These are phyloP conservation scores for Candida tallmaniae DNA, from an alignment of 805 yeast species.

Conservation along the genomic window DNA sequence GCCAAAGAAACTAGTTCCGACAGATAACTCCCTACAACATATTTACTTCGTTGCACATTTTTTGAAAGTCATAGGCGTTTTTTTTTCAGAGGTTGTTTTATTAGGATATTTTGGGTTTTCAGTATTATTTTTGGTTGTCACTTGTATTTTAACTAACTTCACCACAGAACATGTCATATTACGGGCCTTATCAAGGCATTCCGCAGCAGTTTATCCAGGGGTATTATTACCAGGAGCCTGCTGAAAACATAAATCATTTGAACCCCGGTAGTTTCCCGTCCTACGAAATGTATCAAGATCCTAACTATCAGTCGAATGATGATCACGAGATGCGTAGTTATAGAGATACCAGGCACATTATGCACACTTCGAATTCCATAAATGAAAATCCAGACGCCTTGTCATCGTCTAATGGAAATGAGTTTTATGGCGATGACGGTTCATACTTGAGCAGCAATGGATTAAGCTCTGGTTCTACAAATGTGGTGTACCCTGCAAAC, in stretches of 20 bases:
- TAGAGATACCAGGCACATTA: no score
- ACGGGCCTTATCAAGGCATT: constrained; percentile 34
- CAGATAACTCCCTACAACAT: no score
- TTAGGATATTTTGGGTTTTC: no score
- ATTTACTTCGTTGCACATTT: no score
- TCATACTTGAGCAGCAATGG: constrained; percentile 15
- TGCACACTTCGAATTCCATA: no score
- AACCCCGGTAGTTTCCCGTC: constrained; percentile 2
- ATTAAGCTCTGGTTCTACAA: constrained; percentile 5
- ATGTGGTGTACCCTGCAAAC: constrained; percentile 5
- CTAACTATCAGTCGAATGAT: neutral
- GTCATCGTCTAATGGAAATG: constrained; percentile 15
- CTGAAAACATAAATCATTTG: constrained; percentile 8
- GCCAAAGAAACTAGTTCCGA: no score
- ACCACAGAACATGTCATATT: constrained; percentile 40
- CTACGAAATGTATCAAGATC: constrained; percentile 9
- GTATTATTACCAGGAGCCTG: constrained; percentile 21
- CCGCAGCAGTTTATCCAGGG: constrained; percentile 37
- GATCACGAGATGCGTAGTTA: constrained; percentile 2
- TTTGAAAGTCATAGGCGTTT: no score
- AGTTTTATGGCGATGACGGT: constrained; percentile 21
- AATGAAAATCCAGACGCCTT: no score
- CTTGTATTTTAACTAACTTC: no score
- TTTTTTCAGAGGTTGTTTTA: neutral
- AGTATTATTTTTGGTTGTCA: no score